These are phyloP conservation scores for Xylaria bambusicola DNA, from an alignment of 495 filamentous ascomycete species.

Conservation along the genomic window DNA sequence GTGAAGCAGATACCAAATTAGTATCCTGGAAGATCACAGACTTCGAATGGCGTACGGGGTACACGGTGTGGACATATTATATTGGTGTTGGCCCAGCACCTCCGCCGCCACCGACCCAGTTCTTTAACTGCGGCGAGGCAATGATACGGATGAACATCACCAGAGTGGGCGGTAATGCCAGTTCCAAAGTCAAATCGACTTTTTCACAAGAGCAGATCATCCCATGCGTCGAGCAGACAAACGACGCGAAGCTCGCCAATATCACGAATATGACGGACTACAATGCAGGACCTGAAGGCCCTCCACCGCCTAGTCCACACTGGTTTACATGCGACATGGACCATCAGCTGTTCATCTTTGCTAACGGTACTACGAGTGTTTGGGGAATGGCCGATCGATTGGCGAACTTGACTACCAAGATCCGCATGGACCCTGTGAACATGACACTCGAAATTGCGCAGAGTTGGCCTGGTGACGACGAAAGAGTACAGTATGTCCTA, in stretches of 20 bases:
- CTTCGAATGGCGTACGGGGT: conserved; percentile 10
- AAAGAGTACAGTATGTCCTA: neutral
- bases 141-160: conserved; percentile 12
- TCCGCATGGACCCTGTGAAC: conserved; percentile 3
- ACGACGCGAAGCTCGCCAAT: conserved; percentile 10
- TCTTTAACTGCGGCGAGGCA: conserved; percentile 6
- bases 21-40: neutral
- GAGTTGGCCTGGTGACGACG: neutral
- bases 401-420: neutral
- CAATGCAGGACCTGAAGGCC: conserved; percentile 1
- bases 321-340: conserved; percentile 1
- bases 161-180: neutral
- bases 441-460: conserved; percentile 4
- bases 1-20: neutral
- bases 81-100: conserved; percentile 6
- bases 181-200: neutral
- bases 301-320: neutral
- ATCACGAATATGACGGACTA: conserved; percentile 9
- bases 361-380: neutral
- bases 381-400: neutral
- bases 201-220: neutral
- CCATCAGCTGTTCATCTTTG: conserved; percentile 1
- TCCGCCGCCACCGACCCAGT: conserved; percentile 9
- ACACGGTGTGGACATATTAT: neutral
- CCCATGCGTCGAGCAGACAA: conserved; percentile 9